Conservation (phyloP, 2,329 filamentous ascomycete genomes). For the Aspergillus proliferans region DNA sequence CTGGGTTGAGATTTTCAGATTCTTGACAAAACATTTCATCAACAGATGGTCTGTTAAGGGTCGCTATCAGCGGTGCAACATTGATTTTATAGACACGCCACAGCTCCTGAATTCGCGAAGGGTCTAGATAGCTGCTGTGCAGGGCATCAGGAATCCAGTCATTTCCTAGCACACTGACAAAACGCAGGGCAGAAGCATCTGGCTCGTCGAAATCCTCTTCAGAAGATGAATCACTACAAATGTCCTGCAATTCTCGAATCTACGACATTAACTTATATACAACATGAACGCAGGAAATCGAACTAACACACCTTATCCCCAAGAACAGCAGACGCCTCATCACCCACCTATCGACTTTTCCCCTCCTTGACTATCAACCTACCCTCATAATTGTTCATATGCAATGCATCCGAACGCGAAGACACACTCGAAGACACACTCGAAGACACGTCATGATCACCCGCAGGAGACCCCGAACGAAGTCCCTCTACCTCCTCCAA, state of each 20-base stretch:
- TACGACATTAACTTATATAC: neutral
- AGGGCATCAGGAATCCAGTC: neutral
- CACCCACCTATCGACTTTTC: conserved; percentile 11
- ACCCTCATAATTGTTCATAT: conserved; percentile 3
- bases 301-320: conserved; percentile 9
- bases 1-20: neutral
- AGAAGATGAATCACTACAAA: conserved; percentile 1
- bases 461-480: neutral
- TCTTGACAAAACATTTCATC: conserved; percentile 2
- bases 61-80: conserved; percentile 15
- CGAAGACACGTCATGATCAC: neutral
- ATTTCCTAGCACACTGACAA: neutral
- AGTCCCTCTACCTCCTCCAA: conserved; percentile 11
- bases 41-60: conserved; percentile 10
- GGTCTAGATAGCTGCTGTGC: neutral
- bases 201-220: neutral
- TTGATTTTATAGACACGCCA: conserved; percentile 14
- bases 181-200: neutral
- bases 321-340: conserved; percentile 12
- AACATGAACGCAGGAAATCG: neutral
- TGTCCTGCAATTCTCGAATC: conserved; percentile 8
- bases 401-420: too few species aligned
- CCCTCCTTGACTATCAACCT: conserved; percentile 4
- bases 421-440: too few species aligned
- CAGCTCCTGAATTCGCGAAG: conserved; percentile 5